Evolutionary conservation across 768 basidiomycete species (phyloP).

Genomic region (Brasilioporus rufonigricans): DNA sequence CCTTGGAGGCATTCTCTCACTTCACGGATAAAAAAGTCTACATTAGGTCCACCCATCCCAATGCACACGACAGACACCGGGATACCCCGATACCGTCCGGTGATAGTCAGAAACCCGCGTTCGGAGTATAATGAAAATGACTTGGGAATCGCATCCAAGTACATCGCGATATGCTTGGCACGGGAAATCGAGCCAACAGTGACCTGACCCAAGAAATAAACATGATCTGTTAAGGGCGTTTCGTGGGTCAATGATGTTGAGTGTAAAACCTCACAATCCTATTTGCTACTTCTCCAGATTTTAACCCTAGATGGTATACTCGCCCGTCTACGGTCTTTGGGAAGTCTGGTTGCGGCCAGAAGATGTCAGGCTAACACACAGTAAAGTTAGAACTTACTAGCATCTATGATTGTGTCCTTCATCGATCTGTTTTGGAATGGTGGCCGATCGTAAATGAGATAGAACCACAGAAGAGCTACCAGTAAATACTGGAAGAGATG

Average conservation of each 20-base stretch:
- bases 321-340: constrained; percentile 70
- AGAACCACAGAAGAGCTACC: no score
- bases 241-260: neutral
- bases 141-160: constrained; percentile 56
- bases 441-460: neutral
- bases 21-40: constrained; percentile 85
- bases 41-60: constrained; percentile 81
- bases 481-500: no score
- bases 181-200: constrained; percentile 76
- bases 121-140: constrained; percentile 68
- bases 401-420: constrained; percentile 63
- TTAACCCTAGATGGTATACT: constrained; percentile 77
- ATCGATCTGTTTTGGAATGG: constrained; percentile 32
- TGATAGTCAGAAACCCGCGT: constrained; percentile 73
- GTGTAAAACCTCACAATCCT: constrained; percentile 52
- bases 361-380: neutral
- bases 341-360: constrained; percentile 51
- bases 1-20: constrained; percentile 70
- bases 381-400: constrained; percentile 48
- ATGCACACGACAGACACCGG: constrained; percentile 76
- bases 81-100: constrained; percentile 58
- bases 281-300: constrained; percentile 77
- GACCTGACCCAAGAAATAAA: constrained; percentile 40
- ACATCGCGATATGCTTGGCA: constrained; percentile 55
- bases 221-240: neutral